Evolutionary conservation across 768 basidiomycete species (phyloP), one percentile per base, ranked within the genome.

Genomic region (Chalciporus piperatus): DNA sequence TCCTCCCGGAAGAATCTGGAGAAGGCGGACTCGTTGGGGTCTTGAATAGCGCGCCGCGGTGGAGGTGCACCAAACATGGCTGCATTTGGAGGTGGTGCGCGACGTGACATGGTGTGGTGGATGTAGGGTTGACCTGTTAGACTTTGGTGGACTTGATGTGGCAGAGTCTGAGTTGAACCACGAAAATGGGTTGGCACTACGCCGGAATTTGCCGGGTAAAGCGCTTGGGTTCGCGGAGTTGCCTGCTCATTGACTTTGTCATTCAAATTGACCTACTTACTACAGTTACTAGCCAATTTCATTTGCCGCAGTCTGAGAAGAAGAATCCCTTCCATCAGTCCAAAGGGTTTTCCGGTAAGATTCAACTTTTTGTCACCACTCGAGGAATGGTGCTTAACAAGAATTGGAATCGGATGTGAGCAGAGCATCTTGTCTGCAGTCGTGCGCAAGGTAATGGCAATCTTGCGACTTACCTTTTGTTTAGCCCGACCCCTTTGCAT

Each of bases 1-100:
- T 91, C 81, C 44, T 82, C 81, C 49, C 84, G 77, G 55, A 76
- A 41, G 62, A 75, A 72, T 12, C 66, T 76, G 19, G 80, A 78
- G 60, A 89, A 82, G 25, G 75, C 67, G 50, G 83, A 79, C 62
- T 89, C 85, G 63, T 86, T 76, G 7, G 82, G 77, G 65, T 87
- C 83, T 30, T 68, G 65, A 40, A 79, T 63, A 38, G 70, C 59
- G 43, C 72, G 66, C 13, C 73, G 68, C 46, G 76, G 77, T 3
- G 80, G 74, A 28, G 68, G 56, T 50, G 45, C 59, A 10, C 74
- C 72, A 58, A 87, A 77, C 63, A 83, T 74, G 56, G 74, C 74
- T 51, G 83, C 70, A 53, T 74, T 67, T 30, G 80, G 78, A 48
- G 86, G 82, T 47, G 80, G 74, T 59, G 73, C 64, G 58, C 89